These are phyloP conservation scores for Zelonia costaricensis DNA, from an alignment of 208 protist genomes.

Conservation along the genomic window DNA sequence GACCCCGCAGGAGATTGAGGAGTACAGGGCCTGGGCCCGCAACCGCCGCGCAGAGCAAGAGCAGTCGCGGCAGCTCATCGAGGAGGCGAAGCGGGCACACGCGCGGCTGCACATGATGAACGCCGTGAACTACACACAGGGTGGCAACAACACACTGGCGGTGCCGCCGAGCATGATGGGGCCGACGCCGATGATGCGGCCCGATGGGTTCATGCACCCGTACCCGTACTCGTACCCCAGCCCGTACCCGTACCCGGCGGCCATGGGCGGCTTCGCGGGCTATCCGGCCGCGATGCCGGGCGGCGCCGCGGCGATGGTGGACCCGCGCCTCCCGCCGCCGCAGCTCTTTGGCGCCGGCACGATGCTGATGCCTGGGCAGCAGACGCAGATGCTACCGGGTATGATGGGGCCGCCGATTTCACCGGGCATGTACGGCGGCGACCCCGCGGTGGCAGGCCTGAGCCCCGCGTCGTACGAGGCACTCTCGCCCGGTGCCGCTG, in stretches of 20 bases:
- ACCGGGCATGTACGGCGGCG: neutral
- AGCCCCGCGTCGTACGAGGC: neutral
- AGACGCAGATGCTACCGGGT: neutral
- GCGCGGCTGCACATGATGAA: conserved; percentile 53
- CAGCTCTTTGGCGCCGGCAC: conserved; percentile 30
- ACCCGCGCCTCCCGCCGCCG: conserved; percentile 14
- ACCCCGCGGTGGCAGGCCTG: neutral
- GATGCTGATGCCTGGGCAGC: conserved; percentile 4
- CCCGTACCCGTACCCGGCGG: conserved; percentile 5
- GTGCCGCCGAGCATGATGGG: conserved; percentile 7
- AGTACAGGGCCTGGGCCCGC: conserved; percentile 78
- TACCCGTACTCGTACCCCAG: conserved; percentile 2
- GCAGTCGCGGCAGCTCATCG: conserved; percentile 43
- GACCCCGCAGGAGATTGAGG: conserved; percentile 61
- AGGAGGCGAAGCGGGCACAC: conserved; percentile 56
- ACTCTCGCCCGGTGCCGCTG: neutral
- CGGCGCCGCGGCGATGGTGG: neutral
- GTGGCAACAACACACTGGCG: neutral
- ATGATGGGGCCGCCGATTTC: conserved; percentile 10
- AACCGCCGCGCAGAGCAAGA: conserved; percentile 35
- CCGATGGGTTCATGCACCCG: conserved; percentile 1
- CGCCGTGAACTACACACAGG: conserved; percentile 14
- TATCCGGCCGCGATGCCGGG: neutral
- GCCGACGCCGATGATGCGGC: conserved; percentile 12
- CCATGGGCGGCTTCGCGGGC: conserved; percentile 1